These are phyloP conservation scores for Vitis hybrid DNA, from an alignment of 177 flowering plant species.

Conservation along the genomic window DNA sequence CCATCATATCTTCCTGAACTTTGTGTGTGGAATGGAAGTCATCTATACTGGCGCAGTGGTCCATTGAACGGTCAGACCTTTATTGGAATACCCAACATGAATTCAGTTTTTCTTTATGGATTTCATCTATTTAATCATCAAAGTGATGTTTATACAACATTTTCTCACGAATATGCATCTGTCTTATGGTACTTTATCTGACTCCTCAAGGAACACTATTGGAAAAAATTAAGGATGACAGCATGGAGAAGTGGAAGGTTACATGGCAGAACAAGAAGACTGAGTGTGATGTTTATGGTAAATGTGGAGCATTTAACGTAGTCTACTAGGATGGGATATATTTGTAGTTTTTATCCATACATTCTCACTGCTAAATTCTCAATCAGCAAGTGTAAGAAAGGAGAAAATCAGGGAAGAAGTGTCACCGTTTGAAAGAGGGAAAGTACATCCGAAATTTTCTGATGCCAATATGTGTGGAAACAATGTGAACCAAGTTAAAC, in stretches of 20 bases:
- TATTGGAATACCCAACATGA: slow-evolving; percentile 28
- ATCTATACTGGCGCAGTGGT: slow-evolving; percentile 35
- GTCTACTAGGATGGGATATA: background rate
- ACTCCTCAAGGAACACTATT: slow-evolving; percentile 3
- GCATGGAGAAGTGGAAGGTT: slow-evolving; percentile 11
- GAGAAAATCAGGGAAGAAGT: background rate
- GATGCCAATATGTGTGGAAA: background rate
- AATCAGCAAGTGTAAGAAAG: slow-evolving; percentile 8
- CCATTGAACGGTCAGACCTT: slow-evolving; percentile 37
- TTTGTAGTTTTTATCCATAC: background rate
- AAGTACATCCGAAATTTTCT: background rate
- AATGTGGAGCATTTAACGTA: background rate
- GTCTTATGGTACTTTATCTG: background rate
- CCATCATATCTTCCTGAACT: slow-evolving; percentile 12
- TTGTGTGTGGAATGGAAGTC: slow-evolving; percentile 20
- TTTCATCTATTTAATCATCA: slow-evolving; percentile 10
- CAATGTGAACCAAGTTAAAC: slow-evolving; percentile 10
- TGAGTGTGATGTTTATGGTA: slow-evolving; percentile 4
- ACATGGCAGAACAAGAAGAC: background rate
- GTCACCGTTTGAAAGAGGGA: slow-evolving; percentile 3
- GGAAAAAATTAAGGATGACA: background rate
- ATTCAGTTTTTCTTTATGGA: slow-evolving; percentile 14
- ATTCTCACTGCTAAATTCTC: background rate
- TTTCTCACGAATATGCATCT: background rate
- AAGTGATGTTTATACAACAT: background rate